Evolutionary conservation across 768 basidiomycete genomes (phyloP).

Genomic region (Lanmaoa rubissima): DNA sequence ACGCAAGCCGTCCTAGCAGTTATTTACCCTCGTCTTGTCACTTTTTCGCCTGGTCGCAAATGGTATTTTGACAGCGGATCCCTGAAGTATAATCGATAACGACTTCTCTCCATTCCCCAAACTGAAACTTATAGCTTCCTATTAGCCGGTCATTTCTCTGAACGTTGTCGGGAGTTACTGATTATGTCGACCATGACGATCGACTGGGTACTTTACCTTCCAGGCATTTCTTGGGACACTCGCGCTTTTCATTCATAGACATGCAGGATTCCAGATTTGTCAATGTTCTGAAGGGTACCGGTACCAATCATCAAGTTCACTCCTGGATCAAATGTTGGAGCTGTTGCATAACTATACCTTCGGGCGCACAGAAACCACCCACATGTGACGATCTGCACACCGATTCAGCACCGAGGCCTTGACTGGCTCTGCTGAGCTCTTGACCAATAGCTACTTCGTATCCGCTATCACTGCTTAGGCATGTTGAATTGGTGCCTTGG

Average conservation of each 20-base stretch:
- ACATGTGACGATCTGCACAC: background rate
- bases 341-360: too few species aligned
- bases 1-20: background rate
- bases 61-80: background rate
- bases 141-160: too few species aligned
- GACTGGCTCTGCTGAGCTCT: too few species aligned
- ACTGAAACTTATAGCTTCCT: background rate
- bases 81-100: background rate
- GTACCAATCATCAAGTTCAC: background rate
- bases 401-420: too few species aligned
- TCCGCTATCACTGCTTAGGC: too few species aligned
- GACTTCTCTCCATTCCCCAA: background rate
- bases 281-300: background rate
- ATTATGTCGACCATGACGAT: too few species aligned
- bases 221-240: background rate
- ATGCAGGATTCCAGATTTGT: background rate
- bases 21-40: background rate
- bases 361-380: too few species aligned
- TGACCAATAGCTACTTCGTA: too few species aligned
- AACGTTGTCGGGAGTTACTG: too few species aligned
- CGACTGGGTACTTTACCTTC: too few species aligned
- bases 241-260: background rate
- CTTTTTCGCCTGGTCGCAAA: background rate
- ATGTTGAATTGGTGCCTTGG: too few species aligned
- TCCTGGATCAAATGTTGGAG: background rate